Conservation (phyloP, 768 basidiomycete species). For the Panellus pusillus region DNA sequence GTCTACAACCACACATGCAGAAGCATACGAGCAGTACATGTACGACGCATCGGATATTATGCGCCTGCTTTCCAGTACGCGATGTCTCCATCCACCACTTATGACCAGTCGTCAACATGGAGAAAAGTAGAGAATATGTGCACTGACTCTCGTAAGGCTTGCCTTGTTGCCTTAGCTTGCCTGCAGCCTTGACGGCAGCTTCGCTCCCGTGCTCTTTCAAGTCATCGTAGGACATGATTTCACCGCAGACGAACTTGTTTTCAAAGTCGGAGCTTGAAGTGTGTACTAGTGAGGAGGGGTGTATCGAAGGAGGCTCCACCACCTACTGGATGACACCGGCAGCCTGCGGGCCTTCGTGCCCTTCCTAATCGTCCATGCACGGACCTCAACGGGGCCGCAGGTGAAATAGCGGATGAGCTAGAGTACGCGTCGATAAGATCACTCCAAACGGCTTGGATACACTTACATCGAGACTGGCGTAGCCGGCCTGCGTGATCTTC, state of each 20-base stretch:
- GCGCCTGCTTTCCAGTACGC: constrained; percentile 88
- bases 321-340: constrained; percentile 97
- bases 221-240: constrained; percentile 93
- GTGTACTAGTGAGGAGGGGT: neutral
- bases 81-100: constrained; percentile 90
- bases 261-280: constrained; percentile 85
- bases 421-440: neutral
- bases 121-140: neutral
- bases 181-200: constrained; percentile 88
- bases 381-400: constrained; percentile 93
- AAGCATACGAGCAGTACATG: constrained; percentile 8
- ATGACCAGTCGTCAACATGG: constrained; percentile 8
- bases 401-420: constrained; percentile 97
- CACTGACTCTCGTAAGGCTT: constrained; percentile 92
- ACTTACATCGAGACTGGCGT: constrained; percentile 74
- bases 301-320: neutral
- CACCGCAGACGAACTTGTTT: constrained; percentile 96
- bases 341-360: constrained; percentile 93
- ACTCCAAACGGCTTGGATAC: neutral
- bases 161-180: constrained; percentile 93
- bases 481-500: constrained; percentile 96
- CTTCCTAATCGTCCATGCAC: constrained; percentile 95
- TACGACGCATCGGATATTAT: constrained; percentile 25
- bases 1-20: constrained; percentile 5
- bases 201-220: constrained; percentile 91